Percentiles rank a stretch among this genome's conserved stretches.
These are phyloP conservation scores for Isabelozyma rhagii DNA, from an alignment of 805 yeast species.

Conservation along the genomic window DNA sequence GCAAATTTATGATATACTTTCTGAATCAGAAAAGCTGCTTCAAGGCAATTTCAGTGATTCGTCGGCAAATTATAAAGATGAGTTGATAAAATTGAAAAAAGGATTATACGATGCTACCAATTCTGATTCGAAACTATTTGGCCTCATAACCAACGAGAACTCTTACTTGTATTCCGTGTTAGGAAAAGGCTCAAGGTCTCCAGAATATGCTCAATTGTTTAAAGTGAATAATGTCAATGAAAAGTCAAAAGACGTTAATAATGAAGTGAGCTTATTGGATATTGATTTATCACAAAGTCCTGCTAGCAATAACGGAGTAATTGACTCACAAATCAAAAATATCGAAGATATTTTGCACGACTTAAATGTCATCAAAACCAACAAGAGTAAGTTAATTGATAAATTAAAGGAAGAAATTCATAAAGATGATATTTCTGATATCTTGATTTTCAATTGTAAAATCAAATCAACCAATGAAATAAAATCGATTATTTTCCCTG, in stretches of 20 bases:
- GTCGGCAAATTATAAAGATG: slow-evolving; percentile 38
- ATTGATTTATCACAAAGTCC: slow-evolving; percentile 49
- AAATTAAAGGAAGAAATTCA: slow-evolving; percentile 71
- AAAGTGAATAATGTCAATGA: slow-evolving; percentile 4
- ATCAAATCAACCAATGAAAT: slow-evolving; percentile 56
- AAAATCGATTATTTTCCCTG: slow-evolving; percentile 53
- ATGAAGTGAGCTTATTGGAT: slow-evolving; percentile 59
- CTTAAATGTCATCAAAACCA: slow-evolving; percentile 59
- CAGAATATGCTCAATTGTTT: slow-evolving; percentile 35
- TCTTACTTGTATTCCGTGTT: slow-evolving; percentile 20
- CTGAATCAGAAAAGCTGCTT: slow-evolving; percentile 25
- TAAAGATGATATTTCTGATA: slow-evolving; percentile 79
- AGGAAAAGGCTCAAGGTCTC: slow-evolving; percentile 41
- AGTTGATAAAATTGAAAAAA: slow-evolving; percentile 54
- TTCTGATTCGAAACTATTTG: slow-evolving; percentile 54
- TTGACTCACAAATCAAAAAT: slow-evolving; percentile 36
- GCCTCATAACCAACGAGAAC: slow-evolving; percentile 38
- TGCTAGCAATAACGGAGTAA: slow-evolving; percentile 14
- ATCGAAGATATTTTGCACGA: slow-evolving; percentile 60
- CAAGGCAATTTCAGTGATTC: slow-evolving; percentile 1
- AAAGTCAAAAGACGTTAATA: slow-evolving; percentile 4
- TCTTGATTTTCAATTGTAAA: slow-evolving; percentile 61
- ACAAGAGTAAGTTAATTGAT: slow-evolving; percentile 56
- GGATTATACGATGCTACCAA: slow-evolving; percentile 59
- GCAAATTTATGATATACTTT: slow-evolving; percentile 33